Conservation (phyloP, 495 filamentous ascomycete genomes). For the Bacidia gigantensis region DNA sequence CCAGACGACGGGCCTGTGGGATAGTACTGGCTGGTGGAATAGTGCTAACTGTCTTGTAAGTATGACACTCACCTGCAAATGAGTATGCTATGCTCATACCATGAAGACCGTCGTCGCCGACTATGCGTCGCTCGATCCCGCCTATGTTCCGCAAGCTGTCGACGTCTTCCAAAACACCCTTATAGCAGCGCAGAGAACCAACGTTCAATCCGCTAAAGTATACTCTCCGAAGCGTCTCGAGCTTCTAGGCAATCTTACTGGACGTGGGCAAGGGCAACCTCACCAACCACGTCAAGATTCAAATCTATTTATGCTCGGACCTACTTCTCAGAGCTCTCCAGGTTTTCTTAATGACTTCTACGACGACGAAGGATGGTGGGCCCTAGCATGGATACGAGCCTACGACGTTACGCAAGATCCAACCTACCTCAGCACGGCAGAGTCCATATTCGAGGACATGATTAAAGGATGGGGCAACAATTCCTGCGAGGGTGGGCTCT, state of each 20-base stretch:
- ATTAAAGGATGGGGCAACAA: constrained; percentile 33
- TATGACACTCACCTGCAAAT: neutral
- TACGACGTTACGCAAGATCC: constrained; percentile 46
- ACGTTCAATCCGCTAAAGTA: constrained; percentile 17
- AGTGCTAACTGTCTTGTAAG: constrained; percentile 49
- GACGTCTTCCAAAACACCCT: constrained; percentile 26
- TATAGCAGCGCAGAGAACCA: constrained; percentile 22
- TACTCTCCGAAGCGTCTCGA: constrained; percentile 2
- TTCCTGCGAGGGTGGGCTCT: constrained; percentile 38
- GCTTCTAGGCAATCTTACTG: neutral
- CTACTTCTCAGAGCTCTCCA: constrained; percentile 22
- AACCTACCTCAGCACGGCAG: constrained; percentile 40
- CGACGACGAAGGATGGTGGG: constrained; percentile 67
- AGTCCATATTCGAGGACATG: constrained; percentile 49
- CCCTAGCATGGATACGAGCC: constrained; percentile 48
- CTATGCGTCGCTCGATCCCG: constrained; percentile 36
- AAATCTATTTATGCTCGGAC: neutral
- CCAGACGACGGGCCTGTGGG: constrained; percentile 44
- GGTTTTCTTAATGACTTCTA: constrained; percentile 51
- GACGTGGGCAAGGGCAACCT: too few species aligned
- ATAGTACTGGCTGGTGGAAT: constrained; percentile 64
- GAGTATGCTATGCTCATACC: neutral
- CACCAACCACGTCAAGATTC: neutral
- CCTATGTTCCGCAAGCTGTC: constrained; percentile 3
- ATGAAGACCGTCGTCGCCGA: constrained; percentile 43